These are phyloP conservation scores for Penicillium dipodomyicola DNA, from an alignment of 495 filamentous ascomycete species.

Conservation along the genomic window DNA sequence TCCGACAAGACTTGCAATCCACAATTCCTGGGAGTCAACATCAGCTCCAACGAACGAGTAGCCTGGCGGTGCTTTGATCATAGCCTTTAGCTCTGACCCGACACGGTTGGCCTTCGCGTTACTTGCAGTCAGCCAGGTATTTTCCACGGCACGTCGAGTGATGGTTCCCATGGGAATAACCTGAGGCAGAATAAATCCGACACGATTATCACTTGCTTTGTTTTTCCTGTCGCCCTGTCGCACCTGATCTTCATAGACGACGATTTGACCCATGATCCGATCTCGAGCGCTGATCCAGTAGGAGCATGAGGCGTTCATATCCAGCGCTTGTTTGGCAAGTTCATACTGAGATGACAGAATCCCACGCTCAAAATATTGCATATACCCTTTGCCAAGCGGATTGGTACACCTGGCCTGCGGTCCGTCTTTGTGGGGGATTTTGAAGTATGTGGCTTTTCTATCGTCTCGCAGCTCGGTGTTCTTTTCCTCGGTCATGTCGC, in stretches of 20 bases:
- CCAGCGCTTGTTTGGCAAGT: slow-evolving; percentile 88
- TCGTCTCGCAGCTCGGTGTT: slow-evolving; percentile 65
- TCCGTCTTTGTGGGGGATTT: slow-evolving; percentile 93
- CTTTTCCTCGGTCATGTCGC: slow-evolving; percentile 74
- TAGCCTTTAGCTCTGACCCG: slow-evolving; percentile 94
- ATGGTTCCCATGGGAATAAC: slow-evolving; percentile 98
- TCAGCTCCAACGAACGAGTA: slow-evolving; percentile 95
- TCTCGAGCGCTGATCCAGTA: slow-evolving; percentile 98
- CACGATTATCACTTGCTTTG: slow-evolving; percentile 28
- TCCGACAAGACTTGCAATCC: slow-evolving; percentile 94
- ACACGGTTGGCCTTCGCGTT: slow-evolving; percentile 96
- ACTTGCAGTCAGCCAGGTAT: slow-evolving; percentile 96
- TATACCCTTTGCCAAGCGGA: slow-evolving; percentile 87
- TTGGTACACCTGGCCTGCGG: slow-evolving; percentile 77
- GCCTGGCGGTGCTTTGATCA: slow-evolving; percentile 88
- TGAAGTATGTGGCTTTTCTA: slow-evolving; percentile 69
- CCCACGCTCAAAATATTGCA: slow-evolving; percentile 87
- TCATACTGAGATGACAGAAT: slow-evolving; percentile 79
- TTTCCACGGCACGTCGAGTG: slow-evolving; percentile 94
- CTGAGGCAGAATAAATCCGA: slow-evolving; percentile 94
- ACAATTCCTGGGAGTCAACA: slow-evolving; percentile 97
- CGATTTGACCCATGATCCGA: slow-evolving; percentile 88
- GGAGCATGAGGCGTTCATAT: slow-evolving; percentile 97
- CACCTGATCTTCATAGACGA: slow-evolving; percentile 75
- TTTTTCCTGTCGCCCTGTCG: slow-evolving; percentile 17